Percentiles rank a stretch among this genome's conserved stretches.
These are phyloP conservation scores for Beauveria pseudobassiana DNA, from an alignment of 2,329 filamentous ascomycete species.

Conservation along the genomic window DNA sequence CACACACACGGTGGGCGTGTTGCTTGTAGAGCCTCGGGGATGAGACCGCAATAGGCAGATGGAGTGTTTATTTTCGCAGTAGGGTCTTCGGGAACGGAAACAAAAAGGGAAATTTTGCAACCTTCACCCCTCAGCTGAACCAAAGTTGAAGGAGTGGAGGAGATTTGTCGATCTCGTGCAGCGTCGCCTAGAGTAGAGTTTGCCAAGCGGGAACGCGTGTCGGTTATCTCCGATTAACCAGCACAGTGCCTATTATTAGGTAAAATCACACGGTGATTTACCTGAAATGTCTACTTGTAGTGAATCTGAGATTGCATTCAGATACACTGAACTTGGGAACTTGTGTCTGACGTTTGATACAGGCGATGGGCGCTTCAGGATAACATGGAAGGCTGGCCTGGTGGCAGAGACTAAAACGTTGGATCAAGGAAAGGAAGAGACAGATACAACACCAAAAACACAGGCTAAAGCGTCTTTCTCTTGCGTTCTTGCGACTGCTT, in stretches of 20 bases:
- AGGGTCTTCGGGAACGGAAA: not conserved
- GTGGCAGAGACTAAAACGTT: not conserved
- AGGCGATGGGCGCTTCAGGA: not conserved
- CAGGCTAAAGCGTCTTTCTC: not conserved
- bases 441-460: not conserved
- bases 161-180: not conserved
- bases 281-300: not conserved
- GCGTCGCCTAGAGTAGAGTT: slow-evolving; percentile 7
- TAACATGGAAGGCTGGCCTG: not conserved
- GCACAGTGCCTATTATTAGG: not conserved
- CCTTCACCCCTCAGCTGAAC: not conserved
- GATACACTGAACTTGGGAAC: not conserved
- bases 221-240: slow-evolving; percentile 9
- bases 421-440: not conserved
- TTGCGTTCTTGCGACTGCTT: not conserved
- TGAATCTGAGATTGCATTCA: not conserved
- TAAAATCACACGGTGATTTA: not conserved
- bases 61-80: not conserved
- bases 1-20: not conserved
- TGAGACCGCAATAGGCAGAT: not conserved
- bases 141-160: not conserved
- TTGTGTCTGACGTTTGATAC: not conserved
- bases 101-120: not conserved
- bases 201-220: slow-evolving; percentile 1
- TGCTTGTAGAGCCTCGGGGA: not conserved